Percentiles rank a stretch among this genome's conserved stretches.
phyloP scores from a whole-genome alignment of 306 rosid species.

The Castanea sativa region DNA sequence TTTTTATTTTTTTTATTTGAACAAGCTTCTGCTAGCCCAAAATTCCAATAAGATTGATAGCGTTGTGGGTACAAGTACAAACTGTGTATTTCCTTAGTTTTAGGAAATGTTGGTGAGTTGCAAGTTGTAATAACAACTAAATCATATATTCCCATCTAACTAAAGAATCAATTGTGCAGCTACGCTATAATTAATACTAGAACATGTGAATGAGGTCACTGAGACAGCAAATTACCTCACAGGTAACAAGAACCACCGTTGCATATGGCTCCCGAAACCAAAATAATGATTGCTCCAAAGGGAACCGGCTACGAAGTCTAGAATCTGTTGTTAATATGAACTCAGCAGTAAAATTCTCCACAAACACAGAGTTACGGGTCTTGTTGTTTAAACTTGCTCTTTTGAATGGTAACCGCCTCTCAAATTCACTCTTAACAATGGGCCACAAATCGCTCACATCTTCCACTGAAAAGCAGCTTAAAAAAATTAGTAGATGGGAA shows the following conservation, averaged over 20 bases:
- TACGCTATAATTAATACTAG: constrained; percentile 6
- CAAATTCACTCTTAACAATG: constrained; percentile 74
- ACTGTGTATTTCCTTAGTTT: not conserved
- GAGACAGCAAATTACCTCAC: constrained; percentile 63
- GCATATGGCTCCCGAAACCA: constrained; percentile 98
- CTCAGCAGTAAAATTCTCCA: constrained; percentile 72
- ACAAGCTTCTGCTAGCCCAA: no score
- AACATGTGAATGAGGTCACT: constrained; percentile 8
- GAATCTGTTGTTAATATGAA: constrained; percentile 93
- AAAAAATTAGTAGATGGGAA: constrained; percentile 9
- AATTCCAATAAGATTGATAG: not conserved
- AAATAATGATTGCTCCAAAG: constrained; percentile 83
- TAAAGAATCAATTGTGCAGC: not conserved
- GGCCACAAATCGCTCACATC: constrained; percentile 99
- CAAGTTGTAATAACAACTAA: not conserved
- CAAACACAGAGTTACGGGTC: constrained; percentile 72
- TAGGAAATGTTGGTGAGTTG: not conserved
- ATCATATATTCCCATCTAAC: constrained; percentile 14
- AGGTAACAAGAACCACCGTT: constrained; percentile 82
- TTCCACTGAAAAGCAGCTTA: constrained; percentile 67
- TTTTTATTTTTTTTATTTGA: no score
- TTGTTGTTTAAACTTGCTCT: constrained; percentile 86
- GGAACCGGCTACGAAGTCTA: constrained; percentile 93
- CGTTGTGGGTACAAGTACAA: not conserved
- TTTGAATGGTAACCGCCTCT: constrained; percentile 74